These are phyloP conservation scores for Fusarium napiforme DNA, from an alignment of 2,329 filamentous ascomycete species.

Conservation along the genomic window DNA sequence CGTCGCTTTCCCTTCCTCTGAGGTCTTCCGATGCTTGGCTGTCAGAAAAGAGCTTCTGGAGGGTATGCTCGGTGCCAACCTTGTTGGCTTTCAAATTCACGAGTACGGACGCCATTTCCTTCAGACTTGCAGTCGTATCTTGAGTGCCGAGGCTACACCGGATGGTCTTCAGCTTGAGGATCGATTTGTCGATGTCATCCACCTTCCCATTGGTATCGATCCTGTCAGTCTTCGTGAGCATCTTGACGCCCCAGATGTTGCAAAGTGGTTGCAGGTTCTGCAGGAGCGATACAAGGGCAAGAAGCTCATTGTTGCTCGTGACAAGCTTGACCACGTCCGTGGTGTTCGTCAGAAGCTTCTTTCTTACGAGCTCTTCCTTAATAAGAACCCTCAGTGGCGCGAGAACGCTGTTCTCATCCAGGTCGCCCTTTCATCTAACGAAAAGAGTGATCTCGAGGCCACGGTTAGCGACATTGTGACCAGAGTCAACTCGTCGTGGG, in stretches of 20 bases:
- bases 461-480: constrained; percentile 94
- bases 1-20: constrained; percentile 93
- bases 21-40: constrained; percentile 92
- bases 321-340: constrained; percentile 92
- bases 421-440: constrained; percentile 89
- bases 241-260: constrained; percentile 77
- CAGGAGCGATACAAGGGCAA: constrained; percentile 88
- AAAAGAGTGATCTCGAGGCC: constrained; percentile 87
- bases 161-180: constrained; percentile 92
- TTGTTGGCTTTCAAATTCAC: constrained; percentile 92
- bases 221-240: constrained; percentile 78
- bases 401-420: constrained; percentile 92
- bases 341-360: constrained; percentile 94
- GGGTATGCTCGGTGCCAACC: constrained; percentile 91
- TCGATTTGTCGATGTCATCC: constrained; percentile 89
- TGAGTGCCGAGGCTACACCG: constrained; percentile 88
- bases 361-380: constrained; percentile 92
- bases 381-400: constrained; percentile 90
- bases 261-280: constrained; percentile 82
- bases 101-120: constrained; percentile 96
- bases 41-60: constrained; percentile 88
- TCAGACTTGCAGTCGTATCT: constrained; percentile 91
- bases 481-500: constrained; percentile 90
- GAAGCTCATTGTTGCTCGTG: constrained; percentile 88
- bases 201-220: constrained; percentile 90